Evolutionary conservation across 257 asterid species (phyloP).

Genomic region (Solanum chmielewskii): DNA sequence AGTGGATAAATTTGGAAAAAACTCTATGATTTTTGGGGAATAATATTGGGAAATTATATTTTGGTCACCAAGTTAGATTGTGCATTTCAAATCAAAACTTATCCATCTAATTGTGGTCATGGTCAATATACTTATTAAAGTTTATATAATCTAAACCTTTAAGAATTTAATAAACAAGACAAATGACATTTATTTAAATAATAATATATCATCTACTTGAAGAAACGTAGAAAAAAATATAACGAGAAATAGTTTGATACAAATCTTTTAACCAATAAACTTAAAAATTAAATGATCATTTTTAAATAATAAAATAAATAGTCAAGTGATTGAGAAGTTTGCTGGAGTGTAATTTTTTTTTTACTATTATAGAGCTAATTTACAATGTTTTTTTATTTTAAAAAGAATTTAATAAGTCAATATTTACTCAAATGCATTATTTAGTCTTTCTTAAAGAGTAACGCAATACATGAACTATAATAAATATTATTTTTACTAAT

Average conservation of each 20-base stretch:
- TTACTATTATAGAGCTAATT: too few relatives aligned
- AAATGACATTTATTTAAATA: background rate
- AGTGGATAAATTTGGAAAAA: too few relatives aligned
- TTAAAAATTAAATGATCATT: background rate
- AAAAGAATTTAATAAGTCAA: too few relatives aligned
- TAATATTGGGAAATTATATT: too few relatives aligned
- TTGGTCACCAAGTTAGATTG: too few relatives aligned
- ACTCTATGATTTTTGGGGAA: too few relatives aligned
- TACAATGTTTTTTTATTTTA: background rate
- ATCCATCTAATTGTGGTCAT: background rate
- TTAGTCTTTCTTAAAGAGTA: background rate
- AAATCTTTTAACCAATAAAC: background rate
- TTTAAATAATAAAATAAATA: fast-evolving
- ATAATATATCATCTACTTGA: background rate
- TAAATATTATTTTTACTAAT: too few relatives aligned
- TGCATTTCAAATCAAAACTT: background rate
- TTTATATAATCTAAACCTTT: background rate
- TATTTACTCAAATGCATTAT: too few relatives aligned
- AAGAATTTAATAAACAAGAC: background rate
- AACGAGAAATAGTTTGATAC: background rate
- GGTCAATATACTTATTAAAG: background rate
- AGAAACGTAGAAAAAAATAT: background rate
- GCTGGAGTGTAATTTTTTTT: background rate
- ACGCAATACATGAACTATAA: background rate
- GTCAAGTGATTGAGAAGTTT: background rate